Evolutionary conservation across 257 asterid species (phyloP).

Genomic region (Scutellaria baicalensis): DNA sequence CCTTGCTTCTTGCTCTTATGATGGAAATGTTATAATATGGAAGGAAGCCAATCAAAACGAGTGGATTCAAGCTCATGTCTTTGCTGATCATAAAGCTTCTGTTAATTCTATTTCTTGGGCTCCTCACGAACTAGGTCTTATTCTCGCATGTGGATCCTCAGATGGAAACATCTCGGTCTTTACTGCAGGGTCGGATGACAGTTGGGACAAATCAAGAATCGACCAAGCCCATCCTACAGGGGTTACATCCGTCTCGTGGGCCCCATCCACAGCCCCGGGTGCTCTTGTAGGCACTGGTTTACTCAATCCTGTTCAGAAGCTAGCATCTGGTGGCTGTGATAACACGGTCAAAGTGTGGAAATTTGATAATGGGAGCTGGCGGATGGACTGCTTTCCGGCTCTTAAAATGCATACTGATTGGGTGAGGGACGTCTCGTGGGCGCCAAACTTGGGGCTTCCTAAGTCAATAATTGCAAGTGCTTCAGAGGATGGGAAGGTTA

Average conservation of each 20-base stretch:
- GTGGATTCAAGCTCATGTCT: constrained; percentile 24
- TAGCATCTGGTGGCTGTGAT: too few relatives aligned
- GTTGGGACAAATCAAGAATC: too few relatives aligned
- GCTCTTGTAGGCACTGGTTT: too few relatives aligned
- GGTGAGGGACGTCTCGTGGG: constrained; percentile 36
- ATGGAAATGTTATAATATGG: constrained; percentile 14
- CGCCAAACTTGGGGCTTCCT: constrained; percentile 44
- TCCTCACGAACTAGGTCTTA: constrained; percentile 19
- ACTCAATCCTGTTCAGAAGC: too few relatives aligned
- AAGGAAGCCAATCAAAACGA: too few relatives aligned
- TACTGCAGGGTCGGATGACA: too few relatives aligned
- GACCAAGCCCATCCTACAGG: too few relatives aligned
- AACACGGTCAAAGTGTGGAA: too few relatives aligned
- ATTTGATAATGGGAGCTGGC: constrained; percentile 19
- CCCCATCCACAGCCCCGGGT: too few relatives aligned
- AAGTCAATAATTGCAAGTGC: constrained; percentile 49
- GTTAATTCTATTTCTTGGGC: constrained; percentile 60
- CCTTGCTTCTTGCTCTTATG: constrained; percentile 60
- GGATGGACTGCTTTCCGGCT: constrained; percentile 48
- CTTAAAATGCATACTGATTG: constrained; percentile 47
- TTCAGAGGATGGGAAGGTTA: constrained; percentile 43
- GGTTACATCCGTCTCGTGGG: too few relatives aligned
- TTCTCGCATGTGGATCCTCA: constrained; percentile 51
- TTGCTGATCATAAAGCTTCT: constrained; percentile 50
- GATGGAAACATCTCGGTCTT: too few relatives aligned